phyloP scores from a whole-genome alignment of 2,329 filamentous ascomycete genomes.

The Lasiodiplodia gonubiensis region DNA sequence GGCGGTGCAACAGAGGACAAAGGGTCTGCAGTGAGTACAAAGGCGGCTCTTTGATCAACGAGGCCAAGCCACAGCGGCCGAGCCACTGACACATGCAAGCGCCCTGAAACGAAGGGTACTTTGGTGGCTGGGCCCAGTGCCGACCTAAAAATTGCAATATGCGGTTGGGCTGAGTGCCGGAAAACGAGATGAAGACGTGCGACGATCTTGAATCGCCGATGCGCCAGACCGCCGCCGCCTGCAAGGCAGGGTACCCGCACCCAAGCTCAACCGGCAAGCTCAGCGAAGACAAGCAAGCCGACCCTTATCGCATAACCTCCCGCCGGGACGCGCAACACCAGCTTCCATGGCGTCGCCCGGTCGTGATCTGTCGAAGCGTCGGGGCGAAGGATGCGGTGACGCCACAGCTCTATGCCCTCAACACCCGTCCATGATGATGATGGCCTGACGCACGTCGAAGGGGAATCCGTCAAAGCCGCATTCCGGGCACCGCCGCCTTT shows the following conservation, averaged over 20 bases:
- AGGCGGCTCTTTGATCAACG: slow-evolving; percentile 3
- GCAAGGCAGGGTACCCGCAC: not conserved
- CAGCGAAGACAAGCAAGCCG: slow-evolving; percentile 7
- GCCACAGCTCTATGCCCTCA: not conserved
- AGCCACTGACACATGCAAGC: slow-evolving; percentile 19
- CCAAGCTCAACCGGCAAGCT: slow-evolving; percentile 4
- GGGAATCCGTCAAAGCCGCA: not conserved
- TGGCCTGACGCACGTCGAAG: not conserved
- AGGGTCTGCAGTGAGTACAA: slow-evolving; percentile 1
- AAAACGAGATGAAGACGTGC: slow-evolving; percentile 24
- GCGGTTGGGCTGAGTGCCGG: not conserved
- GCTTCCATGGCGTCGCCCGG: not conserved
- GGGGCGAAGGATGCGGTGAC: slow-evolving; percentile 7
- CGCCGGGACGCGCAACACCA: not conserved
- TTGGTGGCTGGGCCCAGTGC: not conserved
- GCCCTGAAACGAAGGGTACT: not conserved
- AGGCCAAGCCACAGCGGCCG: slow-evolving; percentile 18
- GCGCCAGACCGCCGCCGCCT: not conserved
- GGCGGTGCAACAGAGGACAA: not conserved
- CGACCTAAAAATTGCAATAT: slow-evolving; percentile 6
- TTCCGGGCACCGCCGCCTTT: not conserved
- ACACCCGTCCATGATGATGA: not conserved
- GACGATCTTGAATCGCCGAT: slow-evolving; percentile 25
- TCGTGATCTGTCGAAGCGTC: not conserved
- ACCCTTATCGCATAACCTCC: not conserved